These are phyloP conservation scores for Spergularia azorica DNA, from an alignment of 179 eudicot genomes.

Conservation along the genomic window DNA sequence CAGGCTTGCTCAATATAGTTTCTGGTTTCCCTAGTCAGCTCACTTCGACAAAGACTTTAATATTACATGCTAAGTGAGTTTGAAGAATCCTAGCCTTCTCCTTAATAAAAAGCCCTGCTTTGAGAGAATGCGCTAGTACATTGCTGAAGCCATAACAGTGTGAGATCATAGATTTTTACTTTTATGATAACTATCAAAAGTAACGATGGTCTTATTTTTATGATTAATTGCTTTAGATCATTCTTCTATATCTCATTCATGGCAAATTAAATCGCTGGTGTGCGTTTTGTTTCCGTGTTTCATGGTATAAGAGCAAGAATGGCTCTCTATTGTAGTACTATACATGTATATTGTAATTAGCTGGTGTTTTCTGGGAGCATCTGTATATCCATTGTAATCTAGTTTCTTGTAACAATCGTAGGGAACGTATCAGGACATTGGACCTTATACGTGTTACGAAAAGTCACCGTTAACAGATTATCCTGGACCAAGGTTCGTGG, in stretches of 20 bases:
- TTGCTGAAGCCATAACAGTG: background rate
- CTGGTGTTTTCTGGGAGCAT: constrained; percentile 2
- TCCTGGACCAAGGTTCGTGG: constrained; percentile 28
- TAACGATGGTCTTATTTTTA: background rate
- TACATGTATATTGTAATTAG: too few relatives aligned
- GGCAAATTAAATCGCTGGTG: too few relatives aligned
- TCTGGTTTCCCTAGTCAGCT: background rate
- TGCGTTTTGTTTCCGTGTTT: too few relatives aligned
- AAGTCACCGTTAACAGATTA: constrained; percentile 18
- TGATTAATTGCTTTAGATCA: background rate
- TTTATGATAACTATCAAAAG: background rate
- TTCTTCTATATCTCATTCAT: too few relatives aligned
- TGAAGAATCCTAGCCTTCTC: background rate
- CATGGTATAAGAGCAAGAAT: too few relatives aligned
- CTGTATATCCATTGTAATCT: constrained; percentile 10
- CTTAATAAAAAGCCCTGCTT: background rate
- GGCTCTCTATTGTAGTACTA: too few relatives aligned
- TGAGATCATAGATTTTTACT: background rate
- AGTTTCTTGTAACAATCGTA: constrained; percentile 21
- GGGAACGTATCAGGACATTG: constrained; percentile 26
- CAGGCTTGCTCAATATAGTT: too few relatives aligned
- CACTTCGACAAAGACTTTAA: background rate
- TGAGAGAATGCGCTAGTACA: too few relatives aligned
- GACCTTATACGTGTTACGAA: constrained; percentile 11
- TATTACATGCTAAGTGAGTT: background rate